Evolutionary conservation across 2,329 filamentous ascomycete species (phyloP), one percentile per base, ranked within the genome.

Genomic region (Aspergillus carbonarius): DNA sequence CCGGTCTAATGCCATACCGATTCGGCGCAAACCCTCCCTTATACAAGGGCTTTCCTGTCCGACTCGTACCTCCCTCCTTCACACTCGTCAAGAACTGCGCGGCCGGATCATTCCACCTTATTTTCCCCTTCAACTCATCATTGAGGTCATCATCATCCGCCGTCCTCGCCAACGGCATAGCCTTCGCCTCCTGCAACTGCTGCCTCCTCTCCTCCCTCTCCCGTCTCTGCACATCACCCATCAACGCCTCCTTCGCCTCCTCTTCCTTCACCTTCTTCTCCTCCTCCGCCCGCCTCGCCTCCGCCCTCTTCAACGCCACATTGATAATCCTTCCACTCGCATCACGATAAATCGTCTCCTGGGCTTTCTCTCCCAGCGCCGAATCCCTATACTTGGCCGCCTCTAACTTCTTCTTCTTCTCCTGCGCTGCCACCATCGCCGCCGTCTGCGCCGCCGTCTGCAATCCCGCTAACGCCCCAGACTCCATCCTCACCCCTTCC

Each of bases 321-420:
- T 99, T 96, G 63, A 99, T 93, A 56, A 96, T 88, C n/a, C 93
- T 85, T 12, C 95, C 95, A 3, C 90, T 95, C 10, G 96, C 95
- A 76, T 99, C 95, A 67, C 95, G 90, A 74, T 98, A 97, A 23
- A 97, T 92, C 0, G 93, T 96, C 76, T 97, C 92, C 68, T 88
- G 84, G 32, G 85, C 84, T 58, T 76, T 72, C 0, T 73, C 77
- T 48, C 73, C 74, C 44, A 74, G 73, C 35, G 66, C 68, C 13
- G 61, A 78, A 58, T 77, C 81, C 34, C 76, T 67, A 52, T 68
- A 72, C 51, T 66, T 59, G 55, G 79, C 79, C 15, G 77, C 77
- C 35, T 79, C 79, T 40, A 75, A 69, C 64, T 80, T 79, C 37
- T 79, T 77, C 56, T 76, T 74, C 55, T 76, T 78, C 67, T 92